These are phyloP conservation scores for Leccinum griseonigrum DNA, from an alignment of 1,284 basidiomycete genomes.

Conservation along the genomic window DNA sequence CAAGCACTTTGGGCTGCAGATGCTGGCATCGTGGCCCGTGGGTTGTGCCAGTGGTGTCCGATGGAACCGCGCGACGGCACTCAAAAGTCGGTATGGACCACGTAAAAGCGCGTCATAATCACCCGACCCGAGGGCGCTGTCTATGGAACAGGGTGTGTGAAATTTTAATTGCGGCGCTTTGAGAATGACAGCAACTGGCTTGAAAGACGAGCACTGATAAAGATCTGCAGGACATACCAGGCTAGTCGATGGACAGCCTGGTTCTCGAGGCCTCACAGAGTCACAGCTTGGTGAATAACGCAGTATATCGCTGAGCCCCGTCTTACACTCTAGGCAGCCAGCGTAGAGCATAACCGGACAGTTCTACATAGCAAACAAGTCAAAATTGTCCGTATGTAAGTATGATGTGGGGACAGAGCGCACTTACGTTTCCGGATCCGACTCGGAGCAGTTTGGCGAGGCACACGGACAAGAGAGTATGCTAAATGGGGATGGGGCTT, in stretches of 20 bases:
- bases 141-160: background rate
- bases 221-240: too few species aligned
- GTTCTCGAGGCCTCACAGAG: too few species aligned
- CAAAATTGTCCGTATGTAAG: too few species aligned
- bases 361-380: background rate
- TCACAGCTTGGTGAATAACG: too few species aligned
- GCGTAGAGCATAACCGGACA: background rate
- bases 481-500: background rate
- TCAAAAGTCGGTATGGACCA: conserved; percentile 24
- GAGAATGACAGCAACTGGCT: background rate
- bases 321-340: too few species aligned
- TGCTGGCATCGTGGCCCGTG: background rate
- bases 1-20: background rate
- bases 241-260: too few species aligned
- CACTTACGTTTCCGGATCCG: conserved; percentile 8
- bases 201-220: background rate
- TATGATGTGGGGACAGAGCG: background rate
- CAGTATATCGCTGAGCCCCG: too few species aligned
- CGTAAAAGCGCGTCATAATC: background rate
- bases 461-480: conserved; percentile 20
- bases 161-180: background rate
- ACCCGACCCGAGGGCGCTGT: background rate
- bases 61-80: conserved; percentile 24
- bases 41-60: conserved; percentile 15
- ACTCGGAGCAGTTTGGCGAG: conserved; percentile 14